Evolutionary conservation across 108 stramenopile species (phyloP), one percentile per base, ranked within the genome.

Genomic region (Cyclostephanos invisitatus): DNA sequence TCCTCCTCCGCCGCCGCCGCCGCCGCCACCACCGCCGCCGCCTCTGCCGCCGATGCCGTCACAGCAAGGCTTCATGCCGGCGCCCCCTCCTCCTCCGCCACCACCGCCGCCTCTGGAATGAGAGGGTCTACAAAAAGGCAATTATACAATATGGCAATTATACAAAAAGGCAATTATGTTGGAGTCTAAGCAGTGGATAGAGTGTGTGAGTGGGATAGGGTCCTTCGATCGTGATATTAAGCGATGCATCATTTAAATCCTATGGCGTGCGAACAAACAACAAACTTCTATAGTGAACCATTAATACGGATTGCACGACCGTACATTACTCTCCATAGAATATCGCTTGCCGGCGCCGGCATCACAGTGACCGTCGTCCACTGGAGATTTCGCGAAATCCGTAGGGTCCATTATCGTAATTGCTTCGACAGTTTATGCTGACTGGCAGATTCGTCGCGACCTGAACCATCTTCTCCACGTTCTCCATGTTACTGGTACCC

Each of bases 81-180:
- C 62, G 42, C 44, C 64, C 18, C 64, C 64, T 22, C 64, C 65
- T 22, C 65, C 65, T 21, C 65, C 47, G 37, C 65, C 65, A 18
- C 44, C 44, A 14, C 44, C 44, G 0, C 44, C 44, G 44, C 44
- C 44, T 46, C 44, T 46, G 44, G 44, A 46, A 15, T 46, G 44
- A 46, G 44, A 46, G 44, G 15, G 44, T 3, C 2, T 46, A 2
- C 14, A 46, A 46, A 46, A 15, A 0, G 14, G 2, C 0, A 15
- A 15, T 3, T 15, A 17, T 15, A n/a, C n/a, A n/a, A n/a, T n/a
- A n/a, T n/a, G n/a, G n/a, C n/a, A n/a, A n/a, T n/a, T n/a, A n/a
- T n/a, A n/a, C n/a, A n/a, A 46, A 46, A 15, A 0, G 14, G 2
- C 0, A 15, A 15, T 3, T 15, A 17, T 15, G 14, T 15, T 46